A percentile compares a stretch with the other conserved stretches of the same genome.
phyloP scores from a whole-genome alignment of 2,329 filamentous ascomycete genomes.

The Aspergillus viridinutans region DNA sequence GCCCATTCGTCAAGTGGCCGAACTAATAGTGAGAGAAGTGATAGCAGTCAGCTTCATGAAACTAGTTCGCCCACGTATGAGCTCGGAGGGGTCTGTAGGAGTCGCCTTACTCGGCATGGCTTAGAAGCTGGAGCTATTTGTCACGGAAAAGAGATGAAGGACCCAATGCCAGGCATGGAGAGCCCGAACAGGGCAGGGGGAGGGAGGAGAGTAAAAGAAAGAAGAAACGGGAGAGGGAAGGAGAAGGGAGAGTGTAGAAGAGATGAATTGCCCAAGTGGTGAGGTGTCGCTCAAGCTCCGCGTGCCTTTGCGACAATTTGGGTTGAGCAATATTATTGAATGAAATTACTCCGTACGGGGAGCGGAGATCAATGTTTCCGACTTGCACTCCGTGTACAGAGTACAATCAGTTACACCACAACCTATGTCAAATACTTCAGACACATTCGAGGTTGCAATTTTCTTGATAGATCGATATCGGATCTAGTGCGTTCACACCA shows the following conservation, averaged over 20 bases:
- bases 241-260: neutral
- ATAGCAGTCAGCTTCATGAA: slow-evolving; percentile 1
- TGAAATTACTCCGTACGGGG: slow-evolving; percentile 2
- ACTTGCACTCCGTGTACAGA: neutral
- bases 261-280: neutral
- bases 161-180: slow-evolving; percentile 27
- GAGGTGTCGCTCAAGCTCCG: neutral
- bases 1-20: slow-evolving; percentile 56
- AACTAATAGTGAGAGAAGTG: slow-evolving; percentile 28
- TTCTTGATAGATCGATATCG: neutral
- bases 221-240: slow-evolving; percentile 1
- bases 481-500: neutral
- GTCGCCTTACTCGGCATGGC: slow-evolving; percentile 35
- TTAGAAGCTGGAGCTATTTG: slow-evolving; percentile 20
- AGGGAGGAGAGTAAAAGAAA: slow-evolving; percentile 1
- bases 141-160: slow-evolving; percentile 18
- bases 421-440: neutral
- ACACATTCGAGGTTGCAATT: neutral
- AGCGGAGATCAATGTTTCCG: slow-evolving; percentile 3
- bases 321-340: slow-evolving; percentile 3
- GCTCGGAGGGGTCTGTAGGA: slow-evolving; percentile 2
- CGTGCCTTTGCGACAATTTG: slow-evolving; percentile 1
- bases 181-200: slow-evolving; percentile 11
- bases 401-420: neutral
- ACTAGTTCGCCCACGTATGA: neutral